A percentile compares a stretch with the other conserved stretches of the same genome.
Conservation (phyloP, 148 eudicot genomes). For the Rhododendron mucronatum region DNA sequence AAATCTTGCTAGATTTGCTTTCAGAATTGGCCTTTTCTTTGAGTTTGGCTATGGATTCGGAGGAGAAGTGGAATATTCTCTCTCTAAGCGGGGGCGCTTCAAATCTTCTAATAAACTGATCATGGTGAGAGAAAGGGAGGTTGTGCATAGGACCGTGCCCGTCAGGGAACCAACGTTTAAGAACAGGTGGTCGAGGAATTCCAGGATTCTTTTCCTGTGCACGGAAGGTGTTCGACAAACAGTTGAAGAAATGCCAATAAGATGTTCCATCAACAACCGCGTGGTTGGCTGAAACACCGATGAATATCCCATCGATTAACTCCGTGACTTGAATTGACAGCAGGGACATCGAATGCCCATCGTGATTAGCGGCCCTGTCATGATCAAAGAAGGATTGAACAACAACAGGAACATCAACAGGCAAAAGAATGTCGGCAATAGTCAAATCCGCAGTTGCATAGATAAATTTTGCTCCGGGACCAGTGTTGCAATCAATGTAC, state of each 20-base stretch:
- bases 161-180: slow-evolving; percentile 19
- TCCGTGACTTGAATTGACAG: slow-evolving; percentile 28
- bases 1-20: slow-evolving; percentile 14
- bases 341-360: slow-evolving; percentile 22
- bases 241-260: slow-evolving; percentile 22
- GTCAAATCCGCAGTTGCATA: slow-evolving; percentile 12
- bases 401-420: slow-evolving; percentile 12
- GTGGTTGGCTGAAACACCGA: slow-evolving; percentile 22
- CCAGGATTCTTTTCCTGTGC: not conserved
- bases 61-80: slow-evolving; percentile 26
- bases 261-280: slow-evolving; percentile 10
- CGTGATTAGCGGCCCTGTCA: slow-evolving; percentile 15
- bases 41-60: slow-evolving; percentile 13
- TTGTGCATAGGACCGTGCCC: slow-evolving; percentile 14
- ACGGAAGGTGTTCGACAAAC: slow-evolving; percentile 12
- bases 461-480: slow-evolving; percentile 30
- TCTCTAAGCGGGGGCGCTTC: slow-evolving; percentile 19
- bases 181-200: slow-evolving; percentile 17
- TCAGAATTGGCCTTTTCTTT: slow-evolving; percentile 23
- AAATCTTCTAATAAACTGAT: slow-evolving; percentile 20
- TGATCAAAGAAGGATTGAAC: slow-evolving; percentile 28
- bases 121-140: slow-evolving; percentile 24
- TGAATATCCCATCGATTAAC: slow-evolving; percentile 23
- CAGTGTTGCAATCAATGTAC: slow-evolving; percentile 11
- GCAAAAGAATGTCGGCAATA: slow-evolving; percentile 14